Conservation (phyloP, 2,329 filamentous ascomycete genomes). For the Teratosphaeria epicoccoides region DNA sequence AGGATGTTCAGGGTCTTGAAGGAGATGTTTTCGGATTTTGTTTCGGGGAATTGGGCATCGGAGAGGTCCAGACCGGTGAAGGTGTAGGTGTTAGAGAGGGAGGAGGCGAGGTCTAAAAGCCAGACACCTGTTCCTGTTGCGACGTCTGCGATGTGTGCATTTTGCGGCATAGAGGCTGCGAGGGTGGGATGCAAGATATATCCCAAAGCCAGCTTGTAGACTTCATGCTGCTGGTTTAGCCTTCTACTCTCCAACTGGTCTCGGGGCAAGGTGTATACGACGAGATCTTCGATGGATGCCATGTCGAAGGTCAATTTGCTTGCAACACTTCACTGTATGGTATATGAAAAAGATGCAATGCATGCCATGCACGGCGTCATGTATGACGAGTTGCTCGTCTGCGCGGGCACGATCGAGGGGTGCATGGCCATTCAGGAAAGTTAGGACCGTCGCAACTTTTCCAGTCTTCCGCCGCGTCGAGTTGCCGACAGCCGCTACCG, state of each 20-base stretch:
- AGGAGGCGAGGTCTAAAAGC: conserved; percentile 9
- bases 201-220: conserved; percentile 8
- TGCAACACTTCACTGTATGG: not conserved
- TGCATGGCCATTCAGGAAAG: not conserved
- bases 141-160: conserved; percentile 12
- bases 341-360: too few species aligned
- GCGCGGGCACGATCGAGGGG: too few species aligned
- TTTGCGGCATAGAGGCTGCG: conserved; percentile 4
- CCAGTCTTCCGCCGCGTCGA: not conserved
- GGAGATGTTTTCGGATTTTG: not conserved
- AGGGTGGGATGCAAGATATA: conserved; percentile 12
- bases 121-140: conserved; percentile 16
- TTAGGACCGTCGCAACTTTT: not conserved
- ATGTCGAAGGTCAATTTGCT: not conserved
- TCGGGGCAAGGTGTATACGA: conserved; percentile 11
- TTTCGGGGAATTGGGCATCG: conserved; percentile 9
- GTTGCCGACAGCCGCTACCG: too few species aligned
- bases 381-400: too few species aligned
- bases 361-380: too few species aligned
- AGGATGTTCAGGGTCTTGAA: conserved; percentile 11
- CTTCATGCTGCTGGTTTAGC: conserved; percentile 11
- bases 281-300: not conserved
- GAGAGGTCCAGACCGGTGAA: conserved; percentile 14
- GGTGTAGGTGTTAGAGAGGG: not conserved
- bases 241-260: conserved; percentile 10